These are phyloP conservation scores for Notholithocarpus densiflorus DNA, from an alignment of 306 rosid species.

Conservation along the genomic window DNA sequence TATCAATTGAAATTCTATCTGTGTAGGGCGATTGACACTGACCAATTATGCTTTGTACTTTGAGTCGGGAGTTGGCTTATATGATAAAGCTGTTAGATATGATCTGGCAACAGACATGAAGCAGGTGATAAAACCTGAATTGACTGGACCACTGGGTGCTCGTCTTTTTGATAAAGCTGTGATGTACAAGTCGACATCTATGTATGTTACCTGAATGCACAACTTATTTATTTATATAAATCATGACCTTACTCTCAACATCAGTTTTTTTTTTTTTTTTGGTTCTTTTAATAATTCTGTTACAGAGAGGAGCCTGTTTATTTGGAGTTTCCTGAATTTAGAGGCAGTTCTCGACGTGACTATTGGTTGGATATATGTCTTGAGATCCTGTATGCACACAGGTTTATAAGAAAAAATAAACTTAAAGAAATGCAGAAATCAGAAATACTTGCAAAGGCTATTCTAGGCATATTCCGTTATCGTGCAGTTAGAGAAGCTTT, in stretches of 20 bases:
- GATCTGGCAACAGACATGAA: slow-evolving; percentile 70
- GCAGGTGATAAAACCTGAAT: slow-evolving; percentile 85
- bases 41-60: slow-evolving; percentile 86
- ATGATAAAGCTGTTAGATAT: slow-evolving; percentile 81
- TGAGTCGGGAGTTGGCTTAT: slow-evolving; percentile 80
- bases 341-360: slow-evolving; percentile 80
- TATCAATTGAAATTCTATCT: slow-evolving; percentile 16
- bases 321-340: slow-evolving; percentile 93
- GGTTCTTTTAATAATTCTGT: slow-evolving; percentile 20
- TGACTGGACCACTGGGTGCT: slow-evolving; percentile 95
- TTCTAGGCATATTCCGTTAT: slow-evolving; percentile 63
- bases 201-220: slow-evolving; percentile 49
- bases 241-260: slow-evolving; percentile 9
- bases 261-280: slow-evolving; percentile 24
- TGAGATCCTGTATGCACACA: slow-evolving; percentile 69
- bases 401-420: slow-evolving; percentile 60
- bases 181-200: slow-evolving; percentile 76
- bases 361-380: slow-evolving; percentile 90
- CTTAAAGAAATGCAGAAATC: slow-evolving; percentile 61
- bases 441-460: slow-evolving; percentile 75
- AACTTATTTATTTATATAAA: slow-evolving; percentile 3
- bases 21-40: slow-evolving; percentile 79
- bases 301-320: slow-evolving; percentile 85
- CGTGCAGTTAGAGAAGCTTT: slow-evolving; percentile 84
- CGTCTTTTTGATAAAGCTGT: slow-evolving; percentile 96